Conservation (phyloP, 2,329 filamentous ascomycete genomes). For the Beauveria rudraprayagi region DNA sequence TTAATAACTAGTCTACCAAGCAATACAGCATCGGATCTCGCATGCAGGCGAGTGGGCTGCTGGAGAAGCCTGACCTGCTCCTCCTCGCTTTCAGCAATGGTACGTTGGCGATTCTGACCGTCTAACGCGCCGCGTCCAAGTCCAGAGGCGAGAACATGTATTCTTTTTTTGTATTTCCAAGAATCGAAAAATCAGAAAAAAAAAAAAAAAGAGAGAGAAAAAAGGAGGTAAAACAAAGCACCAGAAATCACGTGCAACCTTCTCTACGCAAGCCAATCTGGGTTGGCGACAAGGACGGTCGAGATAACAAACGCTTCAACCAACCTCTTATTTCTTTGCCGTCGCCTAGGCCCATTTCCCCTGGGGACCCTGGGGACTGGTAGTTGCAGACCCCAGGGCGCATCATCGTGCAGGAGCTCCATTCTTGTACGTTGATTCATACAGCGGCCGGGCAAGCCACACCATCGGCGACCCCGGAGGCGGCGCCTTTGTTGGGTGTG, state of each 20-base stretch:
- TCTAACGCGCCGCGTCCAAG: neutral
- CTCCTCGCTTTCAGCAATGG: neutral
- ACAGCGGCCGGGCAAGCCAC: constrained; percentile 3
- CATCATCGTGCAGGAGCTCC: neutral
- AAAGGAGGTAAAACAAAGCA: neutral
- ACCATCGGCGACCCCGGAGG: constrained; percentile 8
- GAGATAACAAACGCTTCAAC: neutral
- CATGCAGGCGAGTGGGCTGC: neutral
- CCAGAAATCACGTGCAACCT: neutral
- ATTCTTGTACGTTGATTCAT: constrained; percentile 1
- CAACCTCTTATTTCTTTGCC: neutral
- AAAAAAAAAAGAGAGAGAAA: neutral
- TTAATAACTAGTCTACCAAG: no score
- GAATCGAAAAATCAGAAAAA: no score
- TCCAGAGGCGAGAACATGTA: no score
- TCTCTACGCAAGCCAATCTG: neutral
- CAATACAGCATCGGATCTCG: neutral
- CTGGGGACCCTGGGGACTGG: neutral
- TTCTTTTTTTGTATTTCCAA: no score
- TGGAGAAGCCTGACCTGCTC: neutral
- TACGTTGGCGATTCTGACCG: neutral
- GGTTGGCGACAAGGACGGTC: neutral
- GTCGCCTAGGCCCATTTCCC: neutral
- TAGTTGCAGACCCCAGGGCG: neutral
- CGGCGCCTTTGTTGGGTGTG: neutral